Base-by-base conservation (phyloP, 495 filamentous ascomycete genomes). In the Trypethelium eluteriae region DNA sequence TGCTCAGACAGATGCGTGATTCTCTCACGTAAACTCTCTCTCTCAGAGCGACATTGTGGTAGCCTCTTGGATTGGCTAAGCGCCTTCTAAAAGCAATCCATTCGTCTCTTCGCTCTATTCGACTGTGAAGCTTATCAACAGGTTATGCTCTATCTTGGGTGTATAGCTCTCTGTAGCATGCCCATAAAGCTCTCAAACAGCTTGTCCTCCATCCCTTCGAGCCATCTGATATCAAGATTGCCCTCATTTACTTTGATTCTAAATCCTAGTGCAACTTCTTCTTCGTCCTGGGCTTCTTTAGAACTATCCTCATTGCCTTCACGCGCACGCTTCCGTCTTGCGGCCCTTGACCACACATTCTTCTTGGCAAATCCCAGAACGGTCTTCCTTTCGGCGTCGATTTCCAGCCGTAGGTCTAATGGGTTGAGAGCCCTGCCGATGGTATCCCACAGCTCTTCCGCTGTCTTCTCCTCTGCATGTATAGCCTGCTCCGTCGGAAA, bases 131-230 rank as follows among this genome's bases (percentile, higher is more conserved):
- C 25, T 25, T 25, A 25, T 25, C 25, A 25, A 25, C 25, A 25
- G 25, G 25, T 1, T 25, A 25, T 25, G 25, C 25, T 36, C 53
- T 59, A 36, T 36, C 32, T 59, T 36, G 53, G 53, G 14, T 59
- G 18, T 18, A 69, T 16, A 32, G 67, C 81, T 65, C 84, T 74
- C 70, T 85, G 86, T 63, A 96, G 62, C 82, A 92, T 89, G 0
- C 91, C 93, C 66, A 86, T 89, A 67, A 98, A 89, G 72, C 92
- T 96, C 77, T 96, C 91, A 75, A 95, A 97, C 2, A 96, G 68
- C 5, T 87, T 83, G 3, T 81, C 77, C 64, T 98, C 90, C 7
- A 76, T 78, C 5, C 93, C 93, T 69, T 87, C 86, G 9, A 89
- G 74, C 93, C 93, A 97, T 39, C 87, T 80, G 2, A 94, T 73